A percentile compares a stretch with the other conserved stretches of the same genome.
phyloP scores from a whole-genome alignment of 257 asterid species.

The Apocynum venetum region DNA sequence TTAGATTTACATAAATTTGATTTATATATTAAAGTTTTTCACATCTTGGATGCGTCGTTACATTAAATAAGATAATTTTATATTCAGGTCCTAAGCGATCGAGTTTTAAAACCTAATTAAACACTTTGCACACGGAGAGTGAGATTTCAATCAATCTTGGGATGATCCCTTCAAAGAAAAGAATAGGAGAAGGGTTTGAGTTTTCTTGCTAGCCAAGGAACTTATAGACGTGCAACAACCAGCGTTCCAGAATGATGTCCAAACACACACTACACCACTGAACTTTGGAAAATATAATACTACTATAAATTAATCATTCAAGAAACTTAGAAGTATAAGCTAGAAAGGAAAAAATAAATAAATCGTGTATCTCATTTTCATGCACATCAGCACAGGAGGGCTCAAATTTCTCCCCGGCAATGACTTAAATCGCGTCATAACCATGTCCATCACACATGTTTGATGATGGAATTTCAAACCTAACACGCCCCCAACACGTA shows the following conservation, averaged over 20 bases:
- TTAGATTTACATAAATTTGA: too few species aligned
- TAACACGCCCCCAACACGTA: slow-evolving; percentile 17
- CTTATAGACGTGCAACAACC: slow-evolving; percentile 13
- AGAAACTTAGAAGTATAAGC: too few species aligned
- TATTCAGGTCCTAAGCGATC: too few species aligned
- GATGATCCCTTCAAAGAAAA: background rate
- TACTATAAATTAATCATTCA: too few species aligned
- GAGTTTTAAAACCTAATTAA: too few species aligned
- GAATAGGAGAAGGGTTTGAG: background rate
- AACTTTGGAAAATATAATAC: too few species aligned
- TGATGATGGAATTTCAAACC: slow-evolving; percentile 38
- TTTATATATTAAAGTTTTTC: too few species aligned
- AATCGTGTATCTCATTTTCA: slow-evolving; percentile 7
- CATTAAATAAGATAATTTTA: too few species aligned
- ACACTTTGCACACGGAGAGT: too few species aligned
- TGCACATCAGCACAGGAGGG: slow-evolving; percentile 3
- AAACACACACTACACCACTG: too few species aligned
- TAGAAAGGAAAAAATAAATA: background rate
- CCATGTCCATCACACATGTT: slow-evolving; percentile 33
- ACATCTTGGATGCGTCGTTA: too few species aligned
- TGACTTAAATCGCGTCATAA: slow-evolving; percentile 22
- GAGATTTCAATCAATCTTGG: too few species aligned
- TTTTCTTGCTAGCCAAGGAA: slow-evolving; percentile 24
- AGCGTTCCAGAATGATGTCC: background rate
- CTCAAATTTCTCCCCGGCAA: slow-evolving; percentile 7